Base-by-base conservation (phyloP, 2,329 filamentous ascomycete genomes). In the Diplocarpon mali region DNA sequence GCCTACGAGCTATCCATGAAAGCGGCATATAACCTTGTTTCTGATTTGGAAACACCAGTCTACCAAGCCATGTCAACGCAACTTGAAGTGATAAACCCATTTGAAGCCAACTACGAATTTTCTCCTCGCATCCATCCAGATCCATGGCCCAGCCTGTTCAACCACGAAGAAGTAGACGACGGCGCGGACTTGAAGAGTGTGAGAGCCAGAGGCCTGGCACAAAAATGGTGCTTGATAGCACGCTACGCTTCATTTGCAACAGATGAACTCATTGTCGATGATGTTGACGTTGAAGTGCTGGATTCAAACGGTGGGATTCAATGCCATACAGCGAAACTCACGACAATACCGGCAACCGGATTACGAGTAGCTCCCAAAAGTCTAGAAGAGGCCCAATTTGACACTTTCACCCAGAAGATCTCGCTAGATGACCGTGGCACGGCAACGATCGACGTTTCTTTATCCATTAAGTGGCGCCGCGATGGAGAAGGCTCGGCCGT, bases 51-150 rank as follows among this genome's bases (percentile, higher is more conserved):
- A 40, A 95, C 88, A 1, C 80, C 83, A 1, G 83, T 96, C 32
- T 78, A 80, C 31, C 90, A 93, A 62, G 76, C 74, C 2, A 66
- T 83, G 16, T 71, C 77, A 1, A 72, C 84, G 32, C 79, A 82
- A 42, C 63, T 96, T 5, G 75, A 78, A 31, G 74, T 95, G 44
- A 78, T 86, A 43, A 81, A 79, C 40, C 87, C 90, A 0, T 96
- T 98, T 56, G 88, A 95, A 65, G 85, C 88, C 13, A 92, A 85
- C 57, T 95, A 94, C 62, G 86, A 93, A 50, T 78, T 96, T 50
- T 72, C 81, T 11, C 88, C 92, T 10, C 76, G 83, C 9, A 69
- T 95, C 3, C 83, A 95, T 62, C 64, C 73, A 0, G 80, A 83
- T 39, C 71, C 78, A 2, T 98, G 92, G 90, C 89, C 92, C 1